Base-by-base conservation (phyloP, 2,329 filamentous ascomycete species). In the Ophiostoma pallidulum region DNA sequence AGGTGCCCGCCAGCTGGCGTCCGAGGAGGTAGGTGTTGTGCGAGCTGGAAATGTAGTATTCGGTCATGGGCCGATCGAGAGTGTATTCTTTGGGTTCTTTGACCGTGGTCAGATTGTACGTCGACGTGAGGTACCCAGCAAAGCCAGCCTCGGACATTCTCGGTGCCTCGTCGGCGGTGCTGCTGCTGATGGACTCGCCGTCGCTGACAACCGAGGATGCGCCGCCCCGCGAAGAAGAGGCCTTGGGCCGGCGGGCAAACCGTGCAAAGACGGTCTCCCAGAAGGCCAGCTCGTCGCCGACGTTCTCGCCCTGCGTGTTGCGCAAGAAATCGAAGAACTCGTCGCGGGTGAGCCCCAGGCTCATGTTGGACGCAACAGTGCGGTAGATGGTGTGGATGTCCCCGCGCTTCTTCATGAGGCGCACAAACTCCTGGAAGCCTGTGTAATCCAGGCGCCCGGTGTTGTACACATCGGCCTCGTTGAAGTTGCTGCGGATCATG, bases 1-100 rank as follows among this genome's bases (percentile, higher is more conserved):
- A 96, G 38, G 86, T 78, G 24, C 91, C 91, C 10, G 82, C 84
- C 2, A 97, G 82, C 63, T 98, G 92, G 46, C 90, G 82, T 13
- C 92, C 92, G 4, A 94, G 73, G 1, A 98, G 80, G 60, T 98
- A 98, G 0, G 92, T 98, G 66, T 98, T 98, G 72, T 98, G 92
- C 2, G 92, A 97, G 69, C 90, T 96, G 1, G 91, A 97, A 56
- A 98, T 92, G 70, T 89, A 96, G 65, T 98, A 98, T 62, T 97
- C 91, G 62, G 94, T 95, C 62, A 97, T 71, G 0, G 92, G 92
- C 20, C 86, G 80, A 60, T 94, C 81, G 47, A 96, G 78, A 6
- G 70, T 70, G 47, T 80, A 78, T 24, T 78, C 68, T 12, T 75
- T 65, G n/a, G 78, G 75, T 51, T 76, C 73, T 36, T 76, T 74